phyloP scores from a whole-genome alignment of 345 rosid genomes.

The Excoecaria agallocha region DNA sequence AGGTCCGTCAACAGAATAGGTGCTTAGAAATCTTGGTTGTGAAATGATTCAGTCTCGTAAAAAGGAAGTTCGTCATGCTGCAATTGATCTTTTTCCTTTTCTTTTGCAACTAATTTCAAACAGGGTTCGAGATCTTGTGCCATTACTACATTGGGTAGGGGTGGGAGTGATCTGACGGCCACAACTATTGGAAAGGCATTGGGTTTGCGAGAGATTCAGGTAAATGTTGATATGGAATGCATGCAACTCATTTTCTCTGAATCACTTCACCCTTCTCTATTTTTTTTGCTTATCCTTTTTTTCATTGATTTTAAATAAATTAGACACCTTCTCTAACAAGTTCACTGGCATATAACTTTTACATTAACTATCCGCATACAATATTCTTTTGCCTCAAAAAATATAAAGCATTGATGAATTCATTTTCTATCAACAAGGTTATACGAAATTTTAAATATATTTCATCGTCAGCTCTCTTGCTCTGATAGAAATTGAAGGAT shows the following conservation, averaged over 20 bases:
- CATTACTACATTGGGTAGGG: slow-evolving; percentile 91
- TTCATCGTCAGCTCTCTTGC: neutral
- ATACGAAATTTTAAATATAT: slow-evolving; percentile 4
- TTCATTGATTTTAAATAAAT: too few relatives aligned
- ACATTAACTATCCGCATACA: neutral
- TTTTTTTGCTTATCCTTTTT: too few relatives aligned
- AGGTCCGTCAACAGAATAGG: slow-evolving; percentile 42
- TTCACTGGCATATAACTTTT: neutral
- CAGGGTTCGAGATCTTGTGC: slow-evolving; percentile 97
- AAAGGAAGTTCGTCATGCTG: neutral
- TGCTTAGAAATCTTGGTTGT: slow-evolving; percentile 6
- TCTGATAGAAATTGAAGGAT: too few relatives aligned
- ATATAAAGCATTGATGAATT: neutral
- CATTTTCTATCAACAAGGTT: neutral
- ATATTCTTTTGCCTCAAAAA: neutral
- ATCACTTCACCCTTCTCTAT: too few relatives aligned
- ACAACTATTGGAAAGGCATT: too few relatives aligned
- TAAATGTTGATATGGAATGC: too few relatives aligned
- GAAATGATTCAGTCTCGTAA: slow-evolving; percentile 10
- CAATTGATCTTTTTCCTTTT: neutral
- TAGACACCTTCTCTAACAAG: neutral
- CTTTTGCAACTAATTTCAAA: slow-evolving; percentile 19
- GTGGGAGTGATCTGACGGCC: too few relatives aligned
- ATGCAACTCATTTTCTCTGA: too few relatives aligned
- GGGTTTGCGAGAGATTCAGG: too few relatives aligned